phyloP scores from a whole-genome alignment of 805 yeast genomes.

The Jamesozyma hellenica region DNA sequence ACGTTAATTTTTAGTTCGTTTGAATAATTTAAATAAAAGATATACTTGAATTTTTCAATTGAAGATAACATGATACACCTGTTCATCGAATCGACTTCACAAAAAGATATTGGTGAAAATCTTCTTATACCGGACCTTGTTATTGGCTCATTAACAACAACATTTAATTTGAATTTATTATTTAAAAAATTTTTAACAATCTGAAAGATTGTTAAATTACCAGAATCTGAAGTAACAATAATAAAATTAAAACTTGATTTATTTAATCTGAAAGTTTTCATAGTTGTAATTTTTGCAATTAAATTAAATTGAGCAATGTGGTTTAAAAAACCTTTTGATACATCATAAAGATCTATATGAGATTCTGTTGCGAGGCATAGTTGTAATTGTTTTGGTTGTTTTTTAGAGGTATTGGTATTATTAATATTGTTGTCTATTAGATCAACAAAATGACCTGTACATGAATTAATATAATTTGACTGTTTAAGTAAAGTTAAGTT shows the following conservation, averaged over 20 bases:
- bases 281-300: conserved; percentile 48
- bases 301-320: conserved; percentile 36
- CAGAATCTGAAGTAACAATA: conserved; percentile 72
- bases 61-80: conserved; percentile 65
- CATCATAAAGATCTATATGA: conserved; percentile 31
- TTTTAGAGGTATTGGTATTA: background rate
- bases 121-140: conserved; percentile 69
- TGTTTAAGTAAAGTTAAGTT: conserved; percentile 62
- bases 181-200: conserved; percentile 10
- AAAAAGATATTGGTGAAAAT: conserved; percentile 61
- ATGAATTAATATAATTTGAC: conserved; percentile 40
- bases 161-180: conserved; percentile 34
- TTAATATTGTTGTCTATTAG: background rate
- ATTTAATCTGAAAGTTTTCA: conserved; percentile 42
- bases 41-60: conserved; percentile 62
- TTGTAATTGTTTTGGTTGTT: conserved; percentile 11
- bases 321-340: conserved; percentile 45
- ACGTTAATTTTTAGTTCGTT: conserved; percentile 38
- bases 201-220: conserved; percentile 42
- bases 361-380: conserved; percentile 27
- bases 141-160: conserved; percentile 53
- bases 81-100: conserved; percentile 60
- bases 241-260: conserved; percentile 49
- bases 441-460: conserved; percentile 61
- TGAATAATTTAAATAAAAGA: conserved; percentile 51